Percentiles rank a stretch among this genome's conserved stretches.
phyloP scores from a whole-genome alignment of 108 stramenopile genomes.

The Cyclotella cryptica region DNA sequence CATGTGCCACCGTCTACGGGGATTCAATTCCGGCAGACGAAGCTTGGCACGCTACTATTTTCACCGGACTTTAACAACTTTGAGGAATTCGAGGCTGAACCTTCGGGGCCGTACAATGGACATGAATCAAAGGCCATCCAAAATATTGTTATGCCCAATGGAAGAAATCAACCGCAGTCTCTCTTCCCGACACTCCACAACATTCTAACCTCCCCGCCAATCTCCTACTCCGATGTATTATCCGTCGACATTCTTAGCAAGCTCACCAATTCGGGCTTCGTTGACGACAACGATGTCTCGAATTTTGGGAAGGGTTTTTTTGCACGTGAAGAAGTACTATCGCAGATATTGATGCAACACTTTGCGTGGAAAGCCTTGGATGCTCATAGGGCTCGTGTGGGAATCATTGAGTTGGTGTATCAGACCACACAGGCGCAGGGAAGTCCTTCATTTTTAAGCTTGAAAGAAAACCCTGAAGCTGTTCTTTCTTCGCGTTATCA shows the following conservation, averaged over 20 bases:
- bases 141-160: background rate
- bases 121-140: background rate
- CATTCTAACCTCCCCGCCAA: constrained; percentile 15
- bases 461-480: background rate
- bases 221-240: constrained; percentile 18
- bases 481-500: background rate
- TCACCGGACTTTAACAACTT: background rate
- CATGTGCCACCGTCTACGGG: background rate
- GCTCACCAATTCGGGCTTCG: constrained; percentile 23
- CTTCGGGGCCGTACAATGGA: background rate
- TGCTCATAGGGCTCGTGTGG: constrained; percentile 49
- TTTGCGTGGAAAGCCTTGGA: constrained; percentile 45
- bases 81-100: background rate
- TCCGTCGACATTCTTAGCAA: constrained; percentile 9
- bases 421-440: background rate
- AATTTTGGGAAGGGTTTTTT: constrained; percentile 36
- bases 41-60: background rate
- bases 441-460: background rate
- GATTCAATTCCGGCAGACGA: background rate
- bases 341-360: constrained; percentile 34
- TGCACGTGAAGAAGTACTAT: constrained; percentile 24
- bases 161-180: background rate
- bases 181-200: constrained; percentile 24
- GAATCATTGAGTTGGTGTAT: constrained; percentile 27
- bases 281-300: constrained; percentile 33